Conservation (phyloP, 1,284 basidiomycete genomes). For the Cutaneotrichosporon mucoides region DNA sequence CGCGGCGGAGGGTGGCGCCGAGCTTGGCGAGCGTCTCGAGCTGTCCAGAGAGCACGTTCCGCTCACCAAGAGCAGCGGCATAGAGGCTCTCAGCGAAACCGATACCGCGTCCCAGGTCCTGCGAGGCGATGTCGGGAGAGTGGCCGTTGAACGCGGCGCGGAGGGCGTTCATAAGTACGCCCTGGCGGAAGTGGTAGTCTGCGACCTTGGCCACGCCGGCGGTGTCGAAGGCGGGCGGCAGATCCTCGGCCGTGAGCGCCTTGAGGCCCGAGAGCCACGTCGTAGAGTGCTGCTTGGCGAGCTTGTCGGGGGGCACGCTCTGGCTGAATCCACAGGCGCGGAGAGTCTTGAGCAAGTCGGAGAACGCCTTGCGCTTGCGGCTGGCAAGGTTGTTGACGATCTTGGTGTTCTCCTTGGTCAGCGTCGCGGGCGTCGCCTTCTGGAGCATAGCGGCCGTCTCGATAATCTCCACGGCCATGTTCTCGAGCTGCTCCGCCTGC, state of each 20-base stretch:
- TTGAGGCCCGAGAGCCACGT: slow-evolving; percentile 60
- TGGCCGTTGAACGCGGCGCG: slow-evolving; percentile 65
- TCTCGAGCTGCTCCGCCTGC: slow-evolving; percentile 52
- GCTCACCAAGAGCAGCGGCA: slow-evolving; percentile 57
- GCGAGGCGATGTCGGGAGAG: slow-evolving; percentile 74
- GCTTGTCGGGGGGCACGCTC: slow-evolving; percentile 67
- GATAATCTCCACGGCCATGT: slow-evolving; percentile 72
- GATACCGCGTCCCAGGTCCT: slow-evolving; percentile 76
- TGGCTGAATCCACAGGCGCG: slow-evolving; percentile 72
- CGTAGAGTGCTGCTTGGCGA: slow-evolving; percentile 61
- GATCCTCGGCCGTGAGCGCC: slow-evolving; percentile 12
- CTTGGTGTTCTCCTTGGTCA: slow-evolving; percentile 65
- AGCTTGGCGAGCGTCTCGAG: slow-evolving; percentile 12
- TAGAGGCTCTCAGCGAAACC: slow-evolving; percentile 76
- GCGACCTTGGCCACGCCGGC: slow-evolving; percentile 51
- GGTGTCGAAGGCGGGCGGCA: slow-evolving; percentile 20
- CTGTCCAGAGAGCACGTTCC: slow-evolving; percentile 24
- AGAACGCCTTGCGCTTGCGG: slow-evolving; percentile 86
- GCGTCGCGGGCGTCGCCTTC: slow-evolving; percentile 54
- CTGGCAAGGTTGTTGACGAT: slow-evolving; percentile 67
- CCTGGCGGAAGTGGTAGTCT: slow-evolving; percentile 67
- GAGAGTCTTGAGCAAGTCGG: slow-evolving; percentile 84
- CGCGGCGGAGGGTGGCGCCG: slow-evolving; percentile 7
- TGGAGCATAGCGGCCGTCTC: slow-evolving; percentile 62
- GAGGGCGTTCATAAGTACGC: slow-evolving; percentile 65